These are phyloP conservation scores for Exophiala mesophila DNA, from an alignment of 2,329 filamentous ascomycete species.

Conservation along the genomic window DNA sequence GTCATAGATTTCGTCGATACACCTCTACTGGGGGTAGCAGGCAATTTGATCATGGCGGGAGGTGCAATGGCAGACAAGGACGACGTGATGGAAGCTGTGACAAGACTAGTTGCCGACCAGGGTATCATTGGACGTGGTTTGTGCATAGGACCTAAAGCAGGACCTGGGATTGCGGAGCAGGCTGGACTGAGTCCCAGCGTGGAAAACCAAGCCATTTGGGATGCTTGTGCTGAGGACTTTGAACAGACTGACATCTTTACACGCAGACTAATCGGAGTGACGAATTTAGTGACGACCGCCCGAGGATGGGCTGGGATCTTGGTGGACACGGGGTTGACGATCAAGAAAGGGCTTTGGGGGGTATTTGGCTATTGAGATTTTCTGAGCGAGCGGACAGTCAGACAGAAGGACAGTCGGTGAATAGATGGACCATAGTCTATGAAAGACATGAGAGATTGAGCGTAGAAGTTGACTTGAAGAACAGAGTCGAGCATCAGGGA, in stretches of 20 bases:
- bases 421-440: too few relatives aligned
- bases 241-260: conserved; percentile 54
- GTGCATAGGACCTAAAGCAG: conserved; percentile 53
- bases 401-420: too few relatives aligned
- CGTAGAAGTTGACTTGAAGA: too few relatives aligned
- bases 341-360: conserved; percentile 8
- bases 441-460: too few relatives aligned
- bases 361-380: conserved; percentile 12
- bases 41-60: conserved; percentile 53
- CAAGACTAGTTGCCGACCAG: conserved; percentile 56
- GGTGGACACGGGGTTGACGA: conserved; percentile 16
- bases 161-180: conserved; percentile 33
- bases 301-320: conserved; percentile 53
- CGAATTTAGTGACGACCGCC: conserved; percentile 42
- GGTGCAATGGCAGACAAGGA: conserved; percentile 48
- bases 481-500: too few relatives aligned
- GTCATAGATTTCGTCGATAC: conserved; percentile 56
- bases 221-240: conserved; percentile 57
- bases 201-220: conserved; percentile 46
- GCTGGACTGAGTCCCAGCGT: conserved; percentile 16
- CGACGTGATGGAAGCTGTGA: conserved; percentile 61
- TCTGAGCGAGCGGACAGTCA: too few relatives aligned
- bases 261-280: conserved; percentile 48
- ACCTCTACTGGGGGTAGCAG: conserved; percentile 49
- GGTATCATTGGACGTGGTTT: conserved; percentile 54